Evolutionary conservation across 257 asterid genomes (phyloP), one percentile per base, ranked within the genome.

Genomic region (Lithospermum erythrorhizon): DNA sequence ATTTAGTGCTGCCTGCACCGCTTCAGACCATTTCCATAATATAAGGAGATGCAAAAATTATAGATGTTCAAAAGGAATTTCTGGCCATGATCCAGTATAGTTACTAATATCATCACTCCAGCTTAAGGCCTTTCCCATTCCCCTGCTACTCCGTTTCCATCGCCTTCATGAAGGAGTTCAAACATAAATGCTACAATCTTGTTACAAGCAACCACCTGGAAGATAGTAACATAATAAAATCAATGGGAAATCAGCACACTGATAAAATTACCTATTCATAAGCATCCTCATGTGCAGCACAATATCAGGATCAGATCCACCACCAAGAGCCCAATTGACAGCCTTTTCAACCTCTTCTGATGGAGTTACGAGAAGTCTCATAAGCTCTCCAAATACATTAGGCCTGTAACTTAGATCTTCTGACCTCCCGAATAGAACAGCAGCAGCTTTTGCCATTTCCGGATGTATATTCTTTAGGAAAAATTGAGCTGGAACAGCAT

Each of bases 221-320:
- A 41, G 37, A 65, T 51, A 25, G 41, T 48, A 51, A 20, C 32
- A 9, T 47, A 62, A 20, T 13, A 14, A 21, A 18, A 20, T 25
- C 23, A 17, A 49, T 13, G 55, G 61, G 30, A 20, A 49, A 17
- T 51, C 20, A 27, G 24, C 18, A 14, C 24, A 58, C 22, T 11
- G 27, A 67, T n/a, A 64, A 53, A 59, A 64, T 47, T 77, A 88
- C 97, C 95, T 83, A 79, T 86, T 93, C 89, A 77, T 86, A 79
- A 93, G 94, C 99, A 93, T 93, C 73, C 99, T 90, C 99, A 84
- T 82, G 72, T 93, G 99, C 68, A 93, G 72, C 21, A 79, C 87
- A 67, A 93, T 83, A 77, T 93, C 99, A 57, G 98, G 98, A 67
- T 84, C 90, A 27, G 61, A 70, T 61, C 86, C 78, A 17, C 84